Percentiles rank a stretch among this genome's conserved stretches.
These are phyloP conservation scores for Carex littledalei DNA, from an alignment of 176 grass and related monocot species.

Conservation along the genomic window DNA sequence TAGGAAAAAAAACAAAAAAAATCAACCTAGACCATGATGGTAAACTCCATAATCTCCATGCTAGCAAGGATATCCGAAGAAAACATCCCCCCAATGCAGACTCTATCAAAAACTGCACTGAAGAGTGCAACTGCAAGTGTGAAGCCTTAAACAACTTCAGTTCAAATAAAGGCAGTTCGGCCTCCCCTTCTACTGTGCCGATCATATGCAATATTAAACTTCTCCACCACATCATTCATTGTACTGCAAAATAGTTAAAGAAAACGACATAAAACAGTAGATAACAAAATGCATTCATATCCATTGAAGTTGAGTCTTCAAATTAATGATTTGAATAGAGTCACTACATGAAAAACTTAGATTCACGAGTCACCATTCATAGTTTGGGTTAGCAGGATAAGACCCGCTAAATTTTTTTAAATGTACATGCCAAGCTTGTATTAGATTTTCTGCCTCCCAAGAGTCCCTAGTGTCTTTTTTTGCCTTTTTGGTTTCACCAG, in stretches of 20 bases:
- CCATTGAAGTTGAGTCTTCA: neutral
- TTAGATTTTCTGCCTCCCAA: neutral
- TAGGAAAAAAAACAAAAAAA: neutral
- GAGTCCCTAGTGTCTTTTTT: neutral
- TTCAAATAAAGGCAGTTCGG: slow-evolving; percentile 72
- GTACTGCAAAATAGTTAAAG: slow-evolving; percentile 43
- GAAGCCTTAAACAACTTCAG: slow-evolving; percentile 4
- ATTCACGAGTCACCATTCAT: neutral
- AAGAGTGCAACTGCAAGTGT: slow-evolving; percentile 1
- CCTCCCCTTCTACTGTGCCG: slow-evolving; percentile 76
- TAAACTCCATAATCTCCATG: slow-evolving; percentile 19
- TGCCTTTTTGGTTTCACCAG: neutral
- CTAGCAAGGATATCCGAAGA: neutral
- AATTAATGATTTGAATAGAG: neutral
- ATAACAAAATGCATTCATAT: slow-evolving; percentile 9
- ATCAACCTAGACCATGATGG: slow-evolving; percentile 13
- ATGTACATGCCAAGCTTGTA: neutral
- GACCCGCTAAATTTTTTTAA: neutral
- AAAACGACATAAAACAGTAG: neutral
- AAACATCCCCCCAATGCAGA: neutral
- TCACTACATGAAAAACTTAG: neutral
- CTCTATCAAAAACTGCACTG: slow-evolving; percentile 18
- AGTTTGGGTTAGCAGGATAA: neutral
- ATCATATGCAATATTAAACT: slow-evolving; percentile 77
- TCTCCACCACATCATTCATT: slow-evolving; percentile 94